A percentile compares a stretch with the other conserved stretches of the same genome.
These are phyloP conservation scores for Aspergillus calidoustus DNA, from an alignment of 2,329 filamentous ascomycete genomes.

Conservation along the genomic window DNA sequence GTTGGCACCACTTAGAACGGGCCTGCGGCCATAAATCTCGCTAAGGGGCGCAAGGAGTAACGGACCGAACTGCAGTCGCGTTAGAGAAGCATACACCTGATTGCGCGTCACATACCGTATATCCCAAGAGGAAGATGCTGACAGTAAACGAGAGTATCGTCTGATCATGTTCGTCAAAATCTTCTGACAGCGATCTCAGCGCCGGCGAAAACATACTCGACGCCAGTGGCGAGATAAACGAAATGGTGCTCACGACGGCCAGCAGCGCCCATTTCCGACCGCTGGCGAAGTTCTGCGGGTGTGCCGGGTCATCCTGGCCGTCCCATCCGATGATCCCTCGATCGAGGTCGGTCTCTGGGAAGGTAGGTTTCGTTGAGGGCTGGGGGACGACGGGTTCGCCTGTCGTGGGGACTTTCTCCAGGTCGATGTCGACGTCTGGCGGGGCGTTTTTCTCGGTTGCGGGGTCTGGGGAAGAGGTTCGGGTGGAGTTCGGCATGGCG, in stretches of 20 bases:
- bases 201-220: conserved; percentile 41
- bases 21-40: conserved; percentile 67
- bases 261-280: conserved; percentile 34
- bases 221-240: conserved; percentile 37
- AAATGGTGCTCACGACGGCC: conserved; percentile 33
- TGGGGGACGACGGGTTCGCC: neutral
- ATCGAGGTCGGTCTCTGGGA: conserved; percentile 52
- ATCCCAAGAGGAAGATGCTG: conserved; percentile 37
- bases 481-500: neutral
- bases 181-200: conserved; percentile 27
- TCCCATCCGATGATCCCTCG: conserved; percentile 65
- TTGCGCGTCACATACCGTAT: conserved; percentile 25
- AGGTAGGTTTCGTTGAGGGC: neutral
- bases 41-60: conserved; percentile 68
- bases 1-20: conserved; percentile 65
- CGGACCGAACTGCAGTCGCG: conserved; percentile 53
- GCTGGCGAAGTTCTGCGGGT: conserved; percentile 59
- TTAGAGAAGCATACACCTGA: neutral
- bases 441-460: neutral
- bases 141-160: conserved; percentile 35
- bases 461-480: neutral
- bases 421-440: neutral
- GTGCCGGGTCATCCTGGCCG: conserved; percentile 59
- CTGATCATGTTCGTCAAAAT: conserved; percentile 29
- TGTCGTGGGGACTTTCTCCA: neutral